Base-by-base conservation (phyloP, 495 filamentous ascomycete species). In the Haplographium delicatum region DNA sequence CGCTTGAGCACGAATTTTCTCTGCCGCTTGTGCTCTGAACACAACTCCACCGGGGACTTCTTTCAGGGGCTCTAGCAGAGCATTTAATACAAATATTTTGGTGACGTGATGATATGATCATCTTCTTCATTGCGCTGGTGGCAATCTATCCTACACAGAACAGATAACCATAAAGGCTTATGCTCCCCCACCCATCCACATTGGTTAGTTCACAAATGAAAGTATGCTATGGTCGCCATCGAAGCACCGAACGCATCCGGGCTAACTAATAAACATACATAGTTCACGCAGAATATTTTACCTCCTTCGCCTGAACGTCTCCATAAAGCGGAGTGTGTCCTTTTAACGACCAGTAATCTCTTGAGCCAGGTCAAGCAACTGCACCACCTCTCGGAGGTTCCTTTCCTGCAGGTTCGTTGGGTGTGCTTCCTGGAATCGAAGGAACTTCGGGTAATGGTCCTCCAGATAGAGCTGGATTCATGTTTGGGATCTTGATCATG, bases 401-500 rank as follows among this genome's bases (percentile, higher is more conserved):
- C 23, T 51, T 54, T 5, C 19, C 35, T 13, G n/a, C 52, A 26
- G 11, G 39, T 15, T 27, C 38, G 7, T 38, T 41, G 5, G 44
- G 44, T 18, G 30, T 28, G 18, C 50, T 48, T 7, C 54, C 58
- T 8, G 58, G 54, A 30, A 57, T 43, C 4, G 26, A 44, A 16
- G 42, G 42, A 3, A 44, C 23, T 10, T 44, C 42, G 4, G 42
- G 42, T 7, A 31, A 1, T 5, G 41, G 3, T 3, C 22, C 20
- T 7, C 39, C 39, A 27, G 13, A 19, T 2, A 23, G 5, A 7
- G 13, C 13, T n/a, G 7, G 20, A 4, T 23, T 23, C 3, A 43
- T 19, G 7, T 43, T n/a, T 8, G 60, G 60, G 13, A 79, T 50
- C 11, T 68, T 64, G 68, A 78, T 77, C 5, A 66, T 66, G 0